phyloP scores from a whole-genome alignment of 139 green algal genomes.

The Chlorella sp. region DNA sequence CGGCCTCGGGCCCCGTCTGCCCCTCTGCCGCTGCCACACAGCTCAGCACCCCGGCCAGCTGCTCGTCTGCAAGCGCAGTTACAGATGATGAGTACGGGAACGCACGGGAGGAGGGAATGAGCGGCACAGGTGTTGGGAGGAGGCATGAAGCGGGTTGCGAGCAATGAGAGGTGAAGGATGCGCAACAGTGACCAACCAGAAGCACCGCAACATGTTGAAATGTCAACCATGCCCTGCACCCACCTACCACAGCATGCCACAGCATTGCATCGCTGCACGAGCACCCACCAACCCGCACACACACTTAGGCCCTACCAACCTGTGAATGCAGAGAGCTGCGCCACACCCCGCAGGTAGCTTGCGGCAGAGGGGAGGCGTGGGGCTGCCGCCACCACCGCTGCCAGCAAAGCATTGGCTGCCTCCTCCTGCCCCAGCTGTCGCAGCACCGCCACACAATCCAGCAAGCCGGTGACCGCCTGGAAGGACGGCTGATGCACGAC shows the following conservation, averaged over 20 bases:
- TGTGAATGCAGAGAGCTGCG: slow-evolving; percentile 2
- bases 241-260: background rate
- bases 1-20: background rate
- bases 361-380: background rate
- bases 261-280: background rate
- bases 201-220: background rate
- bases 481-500: background rate
- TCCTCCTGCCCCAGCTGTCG: slow-evolving; percentile 7
- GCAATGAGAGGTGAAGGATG: background rate
- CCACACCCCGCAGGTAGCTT: background rate
- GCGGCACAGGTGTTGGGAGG: too few relatives aligned
- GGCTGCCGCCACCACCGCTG: background rate
- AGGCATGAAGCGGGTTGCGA: too few relatives aligned
- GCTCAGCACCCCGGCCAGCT: background rate
- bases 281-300: background rate
- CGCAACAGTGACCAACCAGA: background rate
- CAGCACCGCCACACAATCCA: background rate
- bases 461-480: background rate
- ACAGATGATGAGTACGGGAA: too few relatives aligned
- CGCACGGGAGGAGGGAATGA: too few relatives aligned
- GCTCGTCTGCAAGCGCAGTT: slow-evolving; percentile 10
- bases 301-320: background rate
- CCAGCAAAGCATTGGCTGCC: background rate
- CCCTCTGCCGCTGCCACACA: background rate
- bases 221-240: background rate